phyloP scores from a whole-genome alignment of 768 basidiomycete genomes.

The Leccinum fibrillosum region DNA sequence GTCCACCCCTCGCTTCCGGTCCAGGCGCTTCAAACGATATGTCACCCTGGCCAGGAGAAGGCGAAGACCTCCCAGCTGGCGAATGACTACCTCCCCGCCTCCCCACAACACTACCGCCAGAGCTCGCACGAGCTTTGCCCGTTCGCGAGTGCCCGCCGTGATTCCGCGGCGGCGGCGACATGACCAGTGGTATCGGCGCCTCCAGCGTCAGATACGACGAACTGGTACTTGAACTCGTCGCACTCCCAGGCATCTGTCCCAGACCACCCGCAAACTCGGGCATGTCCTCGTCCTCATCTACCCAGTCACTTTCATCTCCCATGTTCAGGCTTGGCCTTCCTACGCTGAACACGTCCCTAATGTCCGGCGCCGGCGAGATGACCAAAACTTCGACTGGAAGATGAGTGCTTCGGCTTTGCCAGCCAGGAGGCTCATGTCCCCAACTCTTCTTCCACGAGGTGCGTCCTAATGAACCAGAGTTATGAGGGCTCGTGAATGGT shows the following conservation, averaged over 20 bases:
- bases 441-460: constrained; percentile 89
- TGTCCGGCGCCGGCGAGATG: constrained; percentile 51
- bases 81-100: constrained; percentile 54
- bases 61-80: constrained; percentile 57
- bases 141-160: constrained; percentile 39
- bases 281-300: constrained; percentile 79
- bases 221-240: constrained; percentile 24
- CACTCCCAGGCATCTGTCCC: constrained; percentile 49
- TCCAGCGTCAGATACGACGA: constrained; percentile 31
- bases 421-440: constrained; percentile 84
- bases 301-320: constrained; percentile 86
- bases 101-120: constrained; percentile 27
- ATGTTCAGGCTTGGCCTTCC: constrained; percentile 54
- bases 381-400: constrained; percentile 74
- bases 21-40: constrained; percentile 38
- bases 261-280: constrained; percentile 74
- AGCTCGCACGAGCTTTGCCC: constrained; percentile 27
- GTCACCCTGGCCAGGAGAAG: constrained; percentile 49
- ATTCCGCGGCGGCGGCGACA: constrained; percentile 49
- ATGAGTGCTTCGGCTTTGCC: constrained; percentile 65
- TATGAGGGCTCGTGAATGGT: constrained; percentile 61
- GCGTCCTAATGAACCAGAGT: constrained; percentile 49
- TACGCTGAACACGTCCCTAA: constrained; percentile 74
- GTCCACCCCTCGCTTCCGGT: constrained; percentile 48
- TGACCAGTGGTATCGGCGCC: constrained; percentile 38